Base-by-base conservation (phyloP, 2,329 filamentous ascomycete species). In the Rhynchosporium graminicola region DNA sequence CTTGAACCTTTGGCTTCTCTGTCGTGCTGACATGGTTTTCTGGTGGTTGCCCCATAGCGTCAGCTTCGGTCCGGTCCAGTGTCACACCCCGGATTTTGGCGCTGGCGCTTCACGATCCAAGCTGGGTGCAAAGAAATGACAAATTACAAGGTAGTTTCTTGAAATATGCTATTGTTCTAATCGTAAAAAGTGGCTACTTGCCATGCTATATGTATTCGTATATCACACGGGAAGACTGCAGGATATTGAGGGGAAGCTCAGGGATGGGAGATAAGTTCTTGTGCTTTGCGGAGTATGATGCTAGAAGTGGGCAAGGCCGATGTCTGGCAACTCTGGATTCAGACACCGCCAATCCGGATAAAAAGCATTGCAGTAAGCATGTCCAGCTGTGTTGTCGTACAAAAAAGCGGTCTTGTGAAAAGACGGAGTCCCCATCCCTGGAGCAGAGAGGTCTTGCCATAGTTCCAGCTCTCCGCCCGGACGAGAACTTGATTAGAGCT, bases 321-420 rank as follows among this genome's bases (percentile, higher is more conserved):
- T 33, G 45, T 45, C 38, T 45, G n/a, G 12, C 45, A 46, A 10
- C 10, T 54, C 54, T 40, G 5, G 38, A 57, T 57, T 28, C 42
- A 57, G 54, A 57, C 54, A 57, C 54, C 54, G 54, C 29, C 54
- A 38, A 5, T 45, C 42, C 28, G 29, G 12, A 33, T 8, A 31
- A 12, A 46, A 20, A 36, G 33, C 33, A 36, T 36, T 10, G 9
- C 33, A 36, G 33, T 26, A 38, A 52, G n/a, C 46, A 45, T 29
- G 47, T 40, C 59, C 42, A 57, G 26, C 10, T 33, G 54, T 58
- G 31, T 29, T 48, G n/a, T 28, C 31, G 45, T 48, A 29, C 56
- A 50, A 45, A 7, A 3, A 10, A 7, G 36, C 57, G 60, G 47
- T 59, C 63, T 62, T 63, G 65, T 66, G 63, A 64, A 64, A 64